phyloP scores from a whole-genome alignment of 768 basidiomycete species.

The Amanita subjunquillea region DNA sequence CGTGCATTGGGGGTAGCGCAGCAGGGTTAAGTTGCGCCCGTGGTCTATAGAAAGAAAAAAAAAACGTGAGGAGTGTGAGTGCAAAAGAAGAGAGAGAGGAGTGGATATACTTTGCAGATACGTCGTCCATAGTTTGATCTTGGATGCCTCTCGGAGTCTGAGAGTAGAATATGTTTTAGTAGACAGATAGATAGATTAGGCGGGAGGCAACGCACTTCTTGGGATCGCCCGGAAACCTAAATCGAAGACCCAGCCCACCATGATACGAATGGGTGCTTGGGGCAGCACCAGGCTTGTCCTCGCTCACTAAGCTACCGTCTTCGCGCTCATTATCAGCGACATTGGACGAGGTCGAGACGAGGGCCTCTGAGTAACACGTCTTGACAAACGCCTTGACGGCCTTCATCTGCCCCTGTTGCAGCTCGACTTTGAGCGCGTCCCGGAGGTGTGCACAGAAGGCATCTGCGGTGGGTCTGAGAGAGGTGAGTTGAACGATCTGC shows the following conservation, averaged over 20 bases:
- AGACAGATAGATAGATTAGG: neutral
- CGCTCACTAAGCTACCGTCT: constrained; percentile 51
- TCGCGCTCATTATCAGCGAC: constrained; percentile 60
- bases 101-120: constrained; percentile 66
- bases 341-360: constrained; percentile 47
- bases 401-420: constrained; percentile 92
- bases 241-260: no score
- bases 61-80: constrained; percentile 3
- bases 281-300: constrained; percentile 36
- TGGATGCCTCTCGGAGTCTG: constrained; percentile 83
- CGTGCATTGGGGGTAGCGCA: constrained; percentile 94
- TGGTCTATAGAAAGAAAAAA: constrained; percentile 43
- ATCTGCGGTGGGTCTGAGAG: constrained; percentile 87
- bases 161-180: neutral
- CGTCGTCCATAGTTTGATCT: constrained; percentile 90
- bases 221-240: no score
- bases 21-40: constrained; percentile 88
- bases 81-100: neutral
- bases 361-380: constrained; percentile 91
- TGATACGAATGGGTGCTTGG: no score
- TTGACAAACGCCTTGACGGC: constrained; percentile 81
- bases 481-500: constrained; percentile 90
- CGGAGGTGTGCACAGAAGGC: constrained; percentile 85
- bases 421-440: constrained; percentile 80
- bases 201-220: constrained; percentile 11